Evolutionary conservation across 768 basidiomycete genomes (phyloP), one percentile per base, ranked within the genome.

Genomic region (Agaricus blazei): DNA sequence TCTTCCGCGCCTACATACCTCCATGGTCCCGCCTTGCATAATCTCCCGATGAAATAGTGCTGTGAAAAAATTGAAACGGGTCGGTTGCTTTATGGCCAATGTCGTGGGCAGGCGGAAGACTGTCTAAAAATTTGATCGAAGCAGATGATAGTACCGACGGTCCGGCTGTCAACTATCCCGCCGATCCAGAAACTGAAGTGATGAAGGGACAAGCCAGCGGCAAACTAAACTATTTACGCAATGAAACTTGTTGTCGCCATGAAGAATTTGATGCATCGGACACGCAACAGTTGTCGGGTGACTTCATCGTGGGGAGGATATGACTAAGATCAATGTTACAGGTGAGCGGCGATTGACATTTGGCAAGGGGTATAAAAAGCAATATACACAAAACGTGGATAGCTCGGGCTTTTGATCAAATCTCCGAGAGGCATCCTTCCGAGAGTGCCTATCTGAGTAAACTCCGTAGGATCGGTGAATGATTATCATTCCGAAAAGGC

Each of bases 331-430:
- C 24, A 45, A 24, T 28, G 26, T 24, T 24, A 42, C 34, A 28
- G 44, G 44, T 52, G 52, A 52, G 36, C 14, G 43, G 42, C 24
- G 42, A 52, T 34, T 52, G 23, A 45, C 34, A 52, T 52, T 50
- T 29, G 45, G 40, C 41, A 27, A 51, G n/a, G 19, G 27, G 29
- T 24, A 45, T 31, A 43, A 43, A 29, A 31, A 42, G 42, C 26
- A 52, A 41, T 15, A 41, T 41, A 31, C 36, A 23, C 24, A 40
- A 19, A 19, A 24, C 40, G 51, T 43, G 26, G 51, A 27, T 36
- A 15, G 6, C 40, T 19, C 19, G 40, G 40, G 28, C 40, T 31
- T 31, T 42, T 27, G 23, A 42, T 24, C 42, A 52, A 28, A 52
- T 52, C 51, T 42, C 51, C 51, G 51, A 34, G 38, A 43, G 42